Base-by-base conservation (phyloP, 345 rosid genomes). In the Bruguiera sexangula region DNA sequence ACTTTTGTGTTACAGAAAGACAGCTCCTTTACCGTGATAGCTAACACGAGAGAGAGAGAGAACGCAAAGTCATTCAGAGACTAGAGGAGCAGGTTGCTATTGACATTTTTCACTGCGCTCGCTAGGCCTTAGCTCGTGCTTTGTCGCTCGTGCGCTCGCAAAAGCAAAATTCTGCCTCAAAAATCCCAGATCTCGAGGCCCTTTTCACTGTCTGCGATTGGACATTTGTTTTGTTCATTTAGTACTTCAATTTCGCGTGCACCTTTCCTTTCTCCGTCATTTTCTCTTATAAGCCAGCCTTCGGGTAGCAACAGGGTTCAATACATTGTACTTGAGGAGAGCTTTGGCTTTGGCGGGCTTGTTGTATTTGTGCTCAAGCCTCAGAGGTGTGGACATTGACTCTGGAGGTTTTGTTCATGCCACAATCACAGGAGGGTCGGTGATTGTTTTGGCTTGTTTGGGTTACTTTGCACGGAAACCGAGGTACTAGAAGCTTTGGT, bases 401-500 rank as follows among this genome's bases (percentile, higher is more conserved):
- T 43, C 11, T 15, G 63, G 67, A 57, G 61, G 32, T 69, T 75
- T 73, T 73, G 64, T 13, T 27, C 67, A 57, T 65, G 60, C 81
- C 87, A 27, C 50, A 66, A 79, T 84, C 76, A 74, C 27, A 36
- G 88, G 85, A 80, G 71, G 82, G 87, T 87, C 89, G 89, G 92
- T 79, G 72, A 62, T 66, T 46, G 70, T 68, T 67, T 73, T 83
- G 71, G 69, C 20, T 70, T 32, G 51, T 72, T 48, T 56, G 57
- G 73, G 66, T 77, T 83, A 81, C 90, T 84, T 88, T 78, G 85
- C 85, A 76, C 75, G 60, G 81, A 86, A 84, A 75, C 84, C 86
- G 73, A 90, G 88, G 88, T 85, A 79, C 29, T 32, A 53, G 67
- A 15, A 69, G 71, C 75, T 69, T 75, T 73, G 82, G 57, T 60